Conservation (phyloP, 352 stramenopile genomes). For the Pythium myriotylum region DNA sequence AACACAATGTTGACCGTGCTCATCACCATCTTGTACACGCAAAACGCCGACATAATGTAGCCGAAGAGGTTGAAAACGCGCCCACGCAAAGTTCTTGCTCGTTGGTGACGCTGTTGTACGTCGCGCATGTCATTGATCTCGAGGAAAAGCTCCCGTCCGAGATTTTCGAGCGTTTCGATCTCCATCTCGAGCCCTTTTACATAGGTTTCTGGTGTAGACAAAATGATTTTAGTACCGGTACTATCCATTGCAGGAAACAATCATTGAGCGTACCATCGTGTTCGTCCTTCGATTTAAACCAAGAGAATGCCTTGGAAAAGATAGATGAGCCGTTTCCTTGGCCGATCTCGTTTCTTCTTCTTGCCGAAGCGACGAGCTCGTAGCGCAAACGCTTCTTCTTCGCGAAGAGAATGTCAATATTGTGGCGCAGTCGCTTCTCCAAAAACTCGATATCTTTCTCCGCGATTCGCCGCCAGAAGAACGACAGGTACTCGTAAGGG, state of each 20-base stretch:
- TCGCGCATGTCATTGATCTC: slow-evolving; percentile 84
- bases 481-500: slow-evolving; percentile 84
- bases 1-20: slow-evolving; percentile 85
- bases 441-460: slow-evolving; percentile 85
- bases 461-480: slow-evolving; percentile 77
- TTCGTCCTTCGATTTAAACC: slow-evolving; percentile 31
- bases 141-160: slow-evolving; percentile 78
- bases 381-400: slow-evolving; percentile 80
- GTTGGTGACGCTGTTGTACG: slow-evolving; percentile 53
- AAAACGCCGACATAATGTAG: slow-evolving; percentile 78
- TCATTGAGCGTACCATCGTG: slow-evolving; percentile 35
- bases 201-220: slow-evolving; percentile 45
- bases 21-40: slow-evolving; percentile 89
- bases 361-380: slow-evolving; percentile 44
- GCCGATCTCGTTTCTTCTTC: slow-evolving; percentile 29
- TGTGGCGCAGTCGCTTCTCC: slow-evolving; percentile 78
- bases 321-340: slow-evolving; percentile 29
- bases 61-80: slow-evolving; percentile 84
- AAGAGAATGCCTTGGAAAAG: slow-evolving; percentile 33
- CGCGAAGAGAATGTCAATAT: slow-evolving; percentile 77
- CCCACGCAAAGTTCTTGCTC: slow-evolving; percentile 64
- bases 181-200: slow-evolving; percentile 65
- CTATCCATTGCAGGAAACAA: too few relatives aligned
- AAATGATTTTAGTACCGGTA: too few relatives aligned
- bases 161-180: slow-evolving; percentile 77